phyloP scores from a whole-genome alignment of 257 asterid species.

The Solanum pimpinellifolium region DNA sequence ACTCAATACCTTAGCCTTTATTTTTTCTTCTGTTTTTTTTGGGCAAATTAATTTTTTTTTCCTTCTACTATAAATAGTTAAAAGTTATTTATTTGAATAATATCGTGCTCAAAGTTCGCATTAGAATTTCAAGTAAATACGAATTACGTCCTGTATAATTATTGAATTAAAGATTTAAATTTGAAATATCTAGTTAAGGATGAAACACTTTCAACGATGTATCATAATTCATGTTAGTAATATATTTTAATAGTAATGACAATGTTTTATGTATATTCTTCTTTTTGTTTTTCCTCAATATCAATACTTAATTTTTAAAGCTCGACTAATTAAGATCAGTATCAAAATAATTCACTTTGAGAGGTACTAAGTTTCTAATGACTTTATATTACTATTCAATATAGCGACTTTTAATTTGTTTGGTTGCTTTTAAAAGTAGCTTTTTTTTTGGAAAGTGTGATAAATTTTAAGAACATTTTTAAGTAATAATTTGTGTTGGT shows the following conservation, averaged over 20 bases:
- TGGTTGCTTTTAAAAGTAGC: too few relatives aligned
- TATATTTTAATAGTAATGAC: neutral
- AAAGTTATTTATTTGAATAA: neutral
- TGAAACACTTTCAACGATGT: fast-evolving
- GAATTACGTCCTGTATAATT: fast-evolving
- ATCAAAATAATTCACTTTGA: too few relatives aligned
- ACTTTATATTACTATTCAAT: too few relatives aligned
- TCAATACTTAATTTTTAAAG: too few relatives aligned
- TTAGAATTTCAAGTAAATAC: too few relatives aligned
- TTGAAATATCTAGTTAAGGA: fast-evolving
- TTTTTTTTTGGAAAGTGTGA: too few relatives aligned
- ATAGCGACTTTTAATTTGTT: fast-evolving
- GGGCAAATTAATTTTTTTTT: neutral
- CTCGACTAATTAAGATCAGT: too few relatives aligned
- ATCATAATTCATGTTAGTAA: too few relatives aligned
- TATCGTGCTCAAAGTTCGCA: fast-evolving
- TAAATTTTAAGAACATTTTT: too few relatives aligned
- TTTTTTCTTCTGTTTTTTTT: neutral
- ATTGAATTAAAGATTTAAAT: too few relatives aligned
- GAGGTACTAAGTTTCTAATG: neutral
- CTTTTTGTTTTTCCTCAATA: too few relatives aligned
- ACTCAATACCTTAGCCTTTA: neutral
- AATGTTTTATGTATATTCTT: neutral
- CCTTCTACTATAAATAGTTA: neutral
- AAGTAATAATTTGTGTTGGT: too few relatives aligned